These are phyloP conservation scores for Tolypocladium ophioglossoides DNA, from an alignment of 2,329 filamentous ascomycete genomes.

Conservation along the genomic window DNA sequence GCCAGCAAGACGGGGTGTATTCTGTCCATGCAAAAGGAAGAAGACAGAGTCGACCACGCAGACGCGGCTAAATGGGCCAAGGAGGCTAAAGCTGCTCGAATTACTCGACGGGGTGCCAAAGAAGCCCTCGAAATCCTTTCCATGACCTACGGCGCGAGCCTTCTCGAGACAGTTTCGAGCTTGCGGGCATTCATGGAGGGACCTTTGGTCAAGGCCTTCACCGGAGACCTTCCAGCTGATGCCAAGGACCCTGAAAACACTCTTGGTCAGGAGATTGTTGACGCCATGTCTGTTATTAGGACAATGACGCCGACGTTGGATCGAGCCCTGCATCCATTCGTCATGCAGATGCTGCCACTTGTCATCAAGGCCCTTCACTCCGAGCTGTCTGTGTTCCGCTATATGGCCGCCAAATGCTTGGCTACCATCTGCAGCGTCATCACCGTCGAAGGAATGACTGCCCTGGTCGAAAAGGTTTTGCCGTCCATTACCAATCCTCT, in stretches of 20 bases:
- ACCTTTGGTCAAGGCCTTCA: constrained; percentile 66
- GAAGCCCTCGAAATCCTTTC: constrained; percentile 86
- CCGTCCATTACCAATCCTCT: constrained; percentile 86
- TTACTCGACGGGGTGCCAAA: constrained; percentile 87
- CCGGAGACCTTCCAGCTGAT: constrained; percentile 57
- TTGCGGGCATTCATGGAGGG: constrained; percentile 71
- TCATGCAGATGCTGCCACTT: constrained; percentile 73
- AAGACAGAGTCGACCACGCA: constrained; percentile 85
- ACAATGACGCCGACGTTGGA: constrained; percentile 90
- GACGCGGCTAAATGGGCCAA: constrained; percentile 84
- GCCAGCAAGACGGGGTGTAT: constrained; percentile 69
- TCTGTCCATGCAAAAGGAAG: constrained; percentile 90
- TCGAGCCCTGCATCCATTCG: constrained; percentile 61
- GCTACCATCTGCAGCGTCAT: constrained; percentile 97
- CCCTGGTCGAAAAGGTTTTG: constrained; percentile 83
- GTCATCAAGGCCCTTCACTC: constrained; percentile 84
- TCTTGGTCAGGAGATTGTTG: constrained; percentile 85
- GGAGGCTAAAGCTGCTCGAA: constrained; percentile 79
- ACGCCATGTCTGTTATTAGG: constrained; percentile 84
- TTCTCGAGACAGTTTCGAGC: constrained; percentile 79
- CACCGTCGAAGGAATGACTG: constrained; percentile 89
- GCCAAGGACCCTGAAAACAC: constrained; percentile 63
- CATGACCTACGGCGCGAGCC: constrained; percentile 61
- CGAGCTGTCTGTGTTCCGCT: constrained; percentile 81
- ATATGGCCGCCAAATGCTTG: constrained; percentile 94